Percentiles rank a stretch among this genome's conserved stretches.
Conservation (phyloP, 2,329 filamentous ascomycete species). For the Blastomyces gilchristii region DNA sequence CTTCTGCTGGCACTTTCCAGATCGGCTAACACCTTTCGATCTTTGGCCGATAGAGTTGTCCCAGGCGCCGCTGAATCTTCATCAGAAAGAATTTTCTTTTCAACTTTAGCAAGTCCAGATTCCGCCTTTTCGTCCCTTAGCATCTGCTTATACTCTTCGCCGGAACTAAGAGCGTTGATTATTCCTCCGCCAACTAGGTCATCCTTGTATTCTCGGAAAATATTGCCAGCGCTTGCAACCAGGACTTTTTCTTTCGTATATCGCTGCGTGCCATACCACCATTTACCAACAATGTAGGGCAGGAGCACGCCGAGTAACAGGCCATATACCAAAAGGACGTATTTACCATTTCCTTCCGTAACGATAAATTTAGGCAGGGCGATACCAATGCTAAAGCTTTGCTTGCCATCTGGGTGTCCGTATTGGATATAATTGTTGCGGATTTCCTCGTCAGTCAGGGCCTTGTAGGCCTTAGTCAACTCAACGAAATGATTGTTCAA, state of each 20-base stretch:
- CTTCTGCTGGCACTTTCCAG: conserved; percentile 69
- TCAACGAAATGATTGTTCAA: conserved; percentile 88
- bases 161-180: conserved; percentile 68
- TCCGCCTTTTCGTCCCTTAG: conserved; percentile 72
- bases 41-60: conserved; percentile 57
- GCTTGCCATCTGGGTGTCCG: conserved; percentile 94
- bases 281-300: conserved; percentile 86
- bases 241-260: conserved; percentile 89
- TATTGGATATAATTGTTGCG: conserved; percentile 95
- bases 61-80: conserved; percentile 41
- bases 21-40: conserved; percentile 65
- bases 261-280: conserved; percentile 96
- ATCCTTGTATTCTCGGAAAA: conserved; percentile 89
- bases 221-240: conserved; percentile 83
- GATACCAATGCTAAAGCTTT: conserved; percentile 96
- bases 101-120: conserved; percentile 68
- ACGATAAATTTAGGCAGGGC: conserved; percentile 88
- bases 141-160: conserved; percentile 70
- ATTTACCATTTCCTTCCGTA: conserved; percentile 89
- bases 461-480: conserved; percentile 95
- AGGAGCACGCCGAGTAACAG: conserved; percentile 77
- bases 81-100: conserved; percentile 64
- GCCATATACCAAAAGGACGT: conserved; percentile 83
- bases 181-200: conserved; percentile 70
- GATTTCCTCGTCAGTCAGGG: conserved; percentile 91